A percentile compares a stretch with the other conserved stretches of the same genome.
phyloP scores from a whole-genome alignment of 495 filamentous ascomycete species.

The Tuber brumale region DNA sequence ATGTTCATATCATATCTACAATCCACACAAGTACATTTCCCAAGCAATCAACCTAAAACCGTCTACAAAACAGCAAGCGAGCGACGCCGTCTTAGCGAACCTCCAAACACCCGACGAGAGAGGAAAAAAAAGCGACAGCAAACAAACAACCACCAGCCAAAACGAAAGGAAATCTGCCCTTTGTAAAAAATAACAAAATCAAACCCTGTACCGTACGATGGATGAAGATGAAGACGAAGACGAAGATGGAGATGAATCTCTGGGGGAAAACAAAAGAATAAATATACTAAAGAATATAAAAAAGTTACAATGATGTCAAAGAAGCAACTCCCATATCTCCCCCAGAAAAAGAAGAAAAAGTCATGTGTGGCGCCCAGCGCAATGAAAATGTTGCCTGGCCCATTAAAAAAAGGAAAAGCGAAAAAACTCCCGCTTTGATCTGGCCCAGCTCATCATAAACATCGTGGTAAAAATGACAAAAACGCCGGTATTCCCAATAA shows the following conservation, averaged over 20 bases:
- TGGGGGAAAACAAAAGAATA: conserved; percentile 2
- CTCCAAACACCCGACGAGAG: background rate
- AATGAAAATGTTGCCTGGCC: conserved; percentile 5
- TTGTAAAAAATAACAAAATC: background rate
- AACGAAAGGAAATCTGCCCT: conserved; percentile 1
- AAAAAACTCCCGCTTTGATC: conserved; percentile 13
- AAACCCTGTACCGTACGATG: background rate
- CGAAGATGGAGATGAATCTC: background rate
- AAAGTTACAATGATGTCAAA: background rate
- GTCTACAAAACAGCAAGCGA: conserved; percentile 3
- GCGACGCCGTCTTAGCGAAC: background rate
- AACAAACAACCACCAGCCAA: background rate
- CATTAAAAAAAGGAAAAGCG: conserved; percentile 22
- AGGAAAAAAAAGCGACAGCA: background rate
- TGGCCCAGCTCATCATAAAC: conserved; percentile 9
- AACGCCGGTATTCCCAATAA: conserved; percentile 16
- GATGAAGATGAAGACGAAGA: background rate
- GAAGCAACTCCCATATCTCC: background rate
- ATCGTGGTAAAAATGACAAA: conserved; percentile 17
- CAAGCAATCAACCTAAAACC: background rate
- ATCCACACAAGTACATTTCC: background rate
- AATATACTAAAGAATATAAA: conserved; percentile 7
- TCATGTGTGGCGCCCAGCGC: background rate
- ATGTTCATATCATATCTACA: background rate
- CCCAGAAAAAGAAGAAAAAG: background rate